Base-by-base conservation (phyloP, 1,139 yeast species). In the Candida sp. region DNA sequence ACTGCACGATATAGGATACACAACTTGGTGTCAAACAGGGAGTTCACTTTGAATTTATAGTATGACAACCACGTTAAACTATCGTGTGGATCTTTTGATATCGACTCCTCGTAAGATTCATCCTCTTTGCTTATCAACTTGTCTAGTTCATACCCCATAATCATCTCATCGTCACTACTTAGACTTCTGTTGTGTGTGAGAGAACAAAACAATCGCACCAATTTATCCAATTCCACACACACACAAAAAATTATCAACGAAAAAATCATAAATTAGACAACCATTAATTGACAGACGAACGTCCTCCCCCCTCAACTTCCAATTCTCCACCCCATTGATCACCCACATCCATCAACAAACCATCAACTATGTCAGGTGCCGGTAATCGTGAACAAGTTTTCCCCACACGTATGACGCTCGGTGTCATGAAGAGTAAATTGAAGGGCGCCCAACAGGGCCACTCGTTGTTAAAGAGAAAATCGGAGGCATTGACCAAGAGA, bases 391-490 rank as follows among this genome's bases (percentile, higher is more conserved):
- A 88, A 66, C 91, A 85, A 66, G 96, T 93, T 51, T 93, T 93
- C 72, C 97, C 98, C 42, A 93, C 98, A 45, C 92, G 98, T 73
- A 92, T 93, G 98, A 93, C 98, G 55, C 82, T 94, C 62, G 94
- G 97, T 47, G 72, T 90, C 57, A 94, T 94, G 99, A 94, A 94
- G 77, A 83, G 89, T 54, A 94, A 94, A 74, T 84, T 94, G 65
- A 94, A 93, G 75, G 99, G 99, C 45, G 99, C 99, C 3, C 94
- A 91, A 65, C 97, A 91, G 65, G 99, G 99, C 39, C 97, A 94
- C 69, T 89, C 96, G 25, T 78, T 94, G 60, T 78, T 94, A 71
- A 94, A 94, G 76, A 84, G 98, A 72, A 94, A 94, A 72, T 91
- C 98, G 3, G 99, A 94, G 72, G 99, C 99, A 1, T 81, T 94